Evolutionary conservation across 2,329 filamentous ascomycete species (phyloP), one percentile per base, ranked within the genome.

Genomic region (Aspergillus sp.): DNA sequence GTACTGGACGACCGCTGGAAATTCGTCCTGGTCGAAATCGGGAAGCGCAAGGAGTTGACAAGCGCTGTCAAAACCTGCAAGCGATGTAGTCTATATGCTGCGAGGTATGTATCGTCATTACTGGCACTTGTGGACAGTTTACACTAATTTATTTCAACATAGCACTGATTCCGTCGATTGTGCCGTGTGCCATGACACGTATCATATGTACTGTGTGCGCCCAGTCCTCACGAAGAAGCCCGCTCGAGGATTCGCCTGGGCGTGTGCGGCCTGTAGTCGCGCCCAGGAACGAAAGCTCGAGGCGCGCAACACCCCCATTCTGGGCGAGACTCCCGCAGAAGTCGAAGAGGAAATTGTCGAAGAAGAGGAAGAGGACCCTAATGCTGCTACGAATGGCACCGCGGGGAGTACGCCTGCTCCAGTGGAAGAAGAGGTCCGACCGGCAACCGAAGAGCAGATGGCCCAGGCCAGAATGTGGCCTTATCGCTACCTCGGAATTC

Each of bases 161-260:
- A 95, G 90, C 65, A 88, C 89, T 70, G 90, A 97, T 75, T 97
- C 94, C 36, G 94, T 97, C 20, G 93, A 97, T 71, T 99, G 94
- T 72, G 94, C 93, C 42, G 91, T 96, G 50, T 99, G 94, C 73
- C 84, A 87, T 67, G 87, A 91, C 70, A 97, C 93, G 13, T 99
- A 96, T 74, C 94, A 99, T 76, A 97, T 99, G 93, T 90, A 92
- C 65, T 99, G 94, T 71, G 94, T 99, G 51, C 87, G 88, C 55
- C 94, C 94, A 38, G 90, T 92, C 35, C 74, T 99, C 57, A 81
- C 91, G 49, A 99, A 96, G 73, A 99, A 99, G 73, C 94, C 94
- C 17, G 96, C 93, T 44, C 87, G 94, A 72, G 94, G 94, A 36
- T 99, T 99, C 74, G 94, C 91, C 4, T 99, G 94, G 94, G 93